These are phyloP conservation scores for Globisporangium paddicum DNA, from an alignment of 352 stramenopile genomes.

Conservation along the genomic window DNA sequence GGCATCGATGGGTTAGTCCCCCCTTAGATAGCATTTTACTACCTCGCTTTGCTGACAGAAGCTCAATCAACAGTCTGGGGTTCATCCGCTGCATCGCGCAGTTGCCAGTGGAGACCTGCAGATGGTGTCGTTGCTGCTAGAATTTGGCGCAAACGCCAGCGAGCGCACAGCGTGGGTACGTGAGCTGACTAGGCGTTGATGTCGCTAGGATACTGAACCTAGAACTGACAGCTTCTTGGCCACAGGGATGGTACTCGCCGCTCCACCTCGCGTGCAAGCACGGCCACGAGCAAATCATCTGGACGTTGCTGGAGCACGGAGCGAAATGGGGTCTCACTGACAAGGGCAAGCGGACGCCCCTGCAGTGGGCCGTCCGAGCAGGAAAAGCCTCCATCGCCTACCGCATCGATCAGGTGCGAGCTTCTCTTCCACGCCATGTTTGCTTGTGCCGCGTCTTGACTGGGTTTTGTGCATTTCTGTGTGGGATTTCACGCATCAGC, in stretches of 20 bases:
- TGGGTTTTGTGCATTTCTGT: neutral
- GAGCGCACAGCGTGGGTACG: conserved; percentile 56
- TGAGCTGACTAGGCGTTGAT: neutral
- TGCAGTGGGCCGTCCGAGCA: conserved; percentile 64
- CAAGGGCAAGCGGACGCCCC: conserved; percentile 67
- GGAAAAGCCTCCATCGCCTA: conserved; percentile 72
- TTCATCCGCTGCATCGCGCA: conserved; percentile 59
- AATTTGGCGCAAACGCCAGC: conserved; percentile 43
- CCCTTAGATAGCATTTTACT: neutral
- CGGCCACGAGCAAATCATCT: conserved; percentile 58
- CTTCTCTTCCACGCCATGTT: neutral
- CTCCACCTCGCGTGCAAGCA: conserved; percentile 73
- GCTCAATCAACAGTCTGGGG: conserved; percentile 37
- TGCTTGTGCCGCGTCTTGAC: neutral
- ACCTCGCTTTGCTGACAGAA: neutral
- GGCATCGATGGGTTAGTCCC: conserved; percentile 54
- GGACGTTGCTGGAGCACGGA: conserved; percentile 51
- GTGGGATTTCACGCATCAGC: conserved; percentile 10
- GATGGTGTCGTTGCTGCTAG: conserved; percentile 45
- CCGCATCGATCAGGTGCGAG: conserved; percentile 57
- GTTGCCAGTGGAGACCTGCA: conserved; percentile 34
- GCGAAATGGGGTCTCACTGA: conserved; percentile 51
- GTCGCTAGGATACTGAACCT: neutral
- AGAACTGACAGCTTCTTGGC: neutral
- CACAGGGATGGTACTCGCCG: conserved; percentile 69